These are phyloP conservation scores for Nowakowskiella sp. DNA, from an alignment of 192 early-diverging fungal genomes.

Conservation along the genomic window DNA sequence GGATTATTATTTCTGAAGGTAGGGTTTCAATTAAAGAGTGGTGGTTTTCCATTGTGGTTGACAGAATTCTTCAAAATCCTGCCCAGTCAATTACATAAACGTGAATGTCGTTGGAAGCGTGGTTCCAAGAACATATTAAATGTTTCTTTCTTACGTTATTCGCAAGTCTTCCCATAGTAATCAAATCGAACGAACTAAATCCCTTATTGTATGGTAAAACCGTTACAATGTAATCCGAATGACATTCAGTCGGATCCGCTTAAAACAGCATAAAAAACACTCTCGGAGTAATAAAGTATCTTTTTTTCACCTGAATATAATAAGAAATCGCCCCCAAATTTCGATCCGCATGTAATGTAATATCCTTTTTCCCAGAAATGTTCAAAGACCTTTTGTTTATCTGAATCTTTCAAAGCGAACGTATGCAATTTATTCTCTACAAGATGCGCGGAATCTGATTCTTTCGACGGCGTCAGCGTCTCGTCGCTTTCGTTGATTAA, in stretches of 20 bases:
- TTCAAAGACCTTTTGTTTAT: slow-evolving; percentile 44
- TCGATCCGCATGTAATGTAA: slow-evolving; percentile 63
- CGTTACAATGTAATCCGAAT: slow-evolving; percentile 57
- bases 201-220: slow-evolving; percentile 24
- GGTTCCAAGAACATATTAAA: slow-evolving; percentile 44
- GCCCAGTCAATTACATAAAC: slow-evolving; percentile 45
- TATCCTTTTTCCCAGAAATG: slow-evolving; percentile 56
- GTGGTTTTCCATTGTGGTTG: no score
- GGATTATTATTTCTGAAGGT: no score
- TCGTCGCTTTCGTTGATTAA: slow-evolving; percentile 6
- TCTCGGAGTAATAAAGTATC: neutral
- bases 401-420: slow-evolving; percentile 16
- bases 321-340: slow-evolving; percentile 84
- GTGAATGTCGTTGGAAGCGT: slow-evolving; percentile 16
- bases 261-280: neutral
- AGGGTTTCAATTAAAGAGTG: no score
- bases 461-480: slow-evolving; percentile 5
- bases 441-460: slow-evolving; percentile 1
- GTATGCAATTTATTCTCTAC: slow-evolving; percentile 2
- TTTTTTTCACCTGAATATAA: slow-evolving; percentile 54
- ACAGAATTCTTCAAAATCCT: no score
- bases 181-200: slow-evolving; percentile 43
- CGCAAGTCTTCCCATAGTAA: slow-evolving; percentile 55
- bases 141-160: slow-evolving; percentile 65
- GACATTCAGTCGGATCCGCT: slow-evolving; percentile 58